These are phyloP conservation scores for Crithidia bombi DNA, from an alignment of 208 protist species.

Conservation along the genomic window DNA sequence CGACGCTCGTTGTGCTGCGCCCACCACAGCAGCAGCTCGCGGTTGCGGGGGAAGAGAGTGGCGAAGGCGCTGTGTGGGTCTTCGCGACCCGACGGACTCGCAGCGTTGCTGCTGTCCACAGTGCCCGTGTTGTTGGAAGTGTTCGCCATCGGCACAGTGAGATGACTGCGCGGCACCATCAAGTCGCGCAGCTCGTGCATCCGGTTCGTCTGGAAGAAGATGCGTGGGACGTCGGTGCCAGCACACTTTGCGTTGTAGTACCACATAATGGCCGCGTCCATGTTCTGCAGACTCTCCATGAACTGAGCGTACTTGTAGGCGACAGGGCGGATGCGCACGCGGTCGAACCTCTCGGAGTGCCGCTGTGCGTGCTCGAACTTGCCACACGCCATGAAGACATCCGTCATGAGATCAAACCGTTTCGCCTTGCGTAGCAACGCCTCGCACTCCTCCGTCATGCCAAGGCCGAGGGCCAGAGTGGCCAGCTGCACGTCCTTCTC, in stretches of 20 bases:
- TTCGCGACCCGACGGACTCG: constrained; percentile 5
- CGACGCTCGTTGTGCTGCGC: constrained; percentile 92
- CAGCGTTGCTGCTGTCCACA: neutral
- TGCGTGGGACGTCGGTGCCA: constrained; percentile 92
- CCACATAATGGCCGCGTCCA: constrained; percentile 89
- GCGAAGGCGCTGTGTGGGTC: constrained; percentile 48
- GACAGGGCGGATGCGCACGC: constrained; percentile 92
- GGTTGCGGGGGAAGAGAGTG: constrained; percentile 70
- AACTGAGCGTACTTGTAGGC: constrained; percentile 95
- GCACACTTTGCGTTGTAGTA: constrained; percentile 93
- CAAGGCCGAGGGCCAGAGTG: constrained; percentile 94
- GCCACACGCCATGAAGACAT: constrained; percentile 92
- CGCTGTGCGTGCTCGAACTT: constrained; percentile 95
- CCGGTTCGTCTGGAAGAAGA: constrained; percentile 89
- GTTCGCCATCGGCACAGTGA: constrained; percentile 12
- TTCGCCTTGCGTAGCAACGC: constrained; percentile 73
- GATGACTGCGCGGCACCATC: constrained; percentile 48
- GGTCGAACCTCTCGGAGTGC: constrained; percentile 90
- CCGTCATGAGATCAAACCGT: constrained; percentile 94
- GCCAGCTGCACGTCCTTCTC: constrained; percentile 93
- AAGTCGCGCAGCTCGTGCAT: constrained; percentile 90
- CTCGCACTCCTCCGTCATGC: constrained; percentile 94
- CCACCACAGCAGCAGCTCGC: constrained; percentile 92
- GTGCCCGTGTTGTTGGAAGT: neutral
- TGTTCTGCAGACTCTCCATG: constrained; percentile 94